Base-by-base conservation (phyloP, 805 yeast species). In the Candida maris region DNA sequence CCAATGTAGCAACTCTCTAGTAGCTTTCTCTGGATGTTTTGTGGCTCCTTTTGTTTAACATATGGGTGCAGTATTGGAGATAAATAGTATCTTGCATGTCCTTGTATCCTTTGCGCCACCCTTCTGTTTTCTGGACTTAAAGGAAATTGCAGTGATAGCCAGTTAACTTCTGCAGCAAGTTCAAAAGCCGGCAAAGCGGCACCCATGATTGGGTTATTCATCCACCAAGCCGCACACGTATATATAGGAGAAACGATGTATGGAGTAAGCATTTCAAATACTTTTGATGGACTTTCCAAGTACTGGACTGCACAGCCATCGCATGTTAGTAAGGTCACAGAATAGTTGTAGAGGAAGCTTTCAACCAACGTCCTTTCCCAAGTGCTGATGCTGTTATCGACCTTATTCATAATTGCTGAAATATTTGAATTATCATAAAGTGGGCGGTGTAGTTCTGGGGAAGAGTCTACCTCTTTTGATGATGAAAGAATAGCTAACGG, bases 301-400 rank as follows among this genome's bases (percentile, higher is more conserved):
- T 48, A 48, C 19, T 43, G 34, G 37, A 52, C 34, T 14, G 54
- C 56, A 3, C 47, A 32, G 15, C 44, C 49, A 5, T 58, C 52
- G 5, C 69, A 57, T 16, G 56, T 47, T 10, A 66, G 48, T 12
- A 67, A 38, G 1, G 57, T 47, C 2, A 61, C 58, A 5, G 66
- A 51, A 42, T 61, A 69, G 43, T 68, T 67, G 53, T 64, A 69
- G 2, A 65, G 42, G 38, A 67, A 68, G 30, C 70, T 66, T 32
- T 69, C 74, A 22, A 64, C 42, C 27, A 64, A 54, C 49, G 62
- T 61, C 31, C 65, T 50, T 38, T 61, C 63, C 7, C 37, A 37
- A 3, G 44, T 37, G 7, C 41, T 29, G 13, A 41, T 31, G 10
- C 12, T 14, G 7, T 9, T 9, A 18, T 6, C 20, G 18, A 10